These are phyloP conservation scores for Cornus controversa DNA, from an alignment of 148 eudicot species.

Conservation along the genomic window DNA sequence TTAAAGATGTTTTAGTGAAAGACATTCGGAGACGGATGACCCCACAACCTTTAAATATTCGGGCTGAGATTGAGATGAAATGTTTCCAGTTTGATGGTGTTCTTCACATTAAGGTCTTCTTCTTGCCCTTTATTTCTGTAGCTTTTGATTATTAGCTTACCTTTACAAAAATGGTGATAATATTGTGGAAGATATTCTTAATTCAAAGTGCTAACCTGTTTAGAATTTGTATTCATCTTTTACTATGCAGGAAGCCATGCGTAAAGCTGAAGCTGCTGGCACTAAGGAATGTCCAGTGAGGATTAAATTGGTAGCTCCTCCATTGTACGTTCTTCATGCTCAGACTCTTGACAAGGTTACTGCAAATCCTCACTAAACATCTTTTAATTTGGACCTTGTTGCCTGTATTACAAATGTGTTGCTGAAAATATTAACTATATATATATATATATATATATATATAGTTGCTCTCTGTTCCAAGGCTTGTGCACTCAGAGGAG, in stretches of 20 bases:
- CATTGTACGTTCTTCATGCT: slow-evolving; percentile 54
- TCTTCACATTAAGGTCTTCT: slow-evolving; percentile 55
- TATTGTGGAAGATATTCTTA: slow-evolving; percentile 1
- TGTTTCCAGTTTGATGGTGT: slow-evolving; percentile 67
- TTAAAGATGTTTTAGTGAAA: slow-evolving; percentile 47
- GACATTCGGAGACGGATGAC: slow-evolving; percentile 58
- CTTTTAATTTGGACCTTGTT: no score
- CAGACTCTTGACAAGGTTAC: slow-evolving; percentile 67
- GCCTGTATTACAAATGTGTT: no score
- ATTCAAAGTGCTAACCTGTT: not conserved
- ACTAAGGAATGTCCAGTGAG: slow-evolving; percentile 56
- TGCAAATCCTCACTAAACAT: not conserved
- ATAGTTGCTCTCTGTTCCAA: no score
- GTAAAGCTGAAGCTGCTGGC: slow-evolving; percentile 62
- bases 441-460: no score
- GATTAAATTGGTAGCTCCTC: slow-evolving; percentile 62
- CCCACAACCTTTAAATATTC: slow-evolving; percentile 61
- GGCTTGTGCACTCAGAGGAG: no score
- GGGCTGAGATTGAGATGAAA: slow-evolving; percentile 64
- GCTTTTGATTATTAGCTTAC: not conserved
- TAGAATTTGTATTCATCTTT: slow-evolving; percentile 1
- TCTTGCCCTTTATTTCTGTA: not conserved
- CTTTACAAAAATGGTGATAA: not conserved
- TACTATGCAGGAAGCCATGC: slow-evolving; percentile 58
- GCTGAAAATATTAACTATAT: no score